Evolutionary conservation across 768 basidiomycete species (phyloP), one percentile per base, ranked within the genome.

Genomic region (Lentinula detonsa): DNA sequence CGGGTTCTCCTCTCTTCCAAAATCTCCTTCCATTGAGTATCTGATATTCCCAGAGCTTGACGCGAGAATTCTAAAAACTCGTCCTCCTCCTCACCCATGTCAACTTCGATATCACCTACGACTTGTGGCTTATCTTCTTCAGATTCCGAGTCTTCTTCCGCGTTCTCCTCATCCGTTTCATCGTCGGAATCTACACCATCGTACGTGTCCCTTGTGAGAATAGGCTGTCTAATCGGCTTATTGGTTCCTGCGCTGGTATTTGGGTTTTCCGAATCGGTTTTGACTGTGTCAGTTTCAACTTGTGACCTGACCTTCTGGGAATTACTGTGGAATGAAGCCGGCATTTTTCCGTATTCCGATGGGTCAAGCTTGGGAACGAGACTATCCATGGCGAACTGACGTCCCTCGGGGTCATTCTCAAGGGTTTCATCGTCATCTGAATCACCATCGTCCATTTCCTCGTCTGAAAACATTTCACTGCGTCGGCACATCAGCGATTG

Each of bases 21-120:
- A 52, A 99, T 98, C n/a, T 85, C 83, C 15, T 80, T 74, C 93
- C 95, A 98, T 71, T 93, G 88, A n/a, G 85, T 85, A 64, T 95
- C 88, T 46, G 80, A 83, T 63, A 99, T 90, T 1, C 97, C 97
- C 39, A 98, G 76, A 4, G 91, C 85, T 67, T 98, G 92, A 50
- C 93, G 85, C 11, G 97, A 91, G 72, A 99, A 99, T 73, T 93
- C 90, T 34, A 99, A 74, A 65, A 98, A 99, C 65, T 97, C 96
- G 66, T 91, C 93, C 73, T 93, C 85, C 73, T 99, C 97, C 66
- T 92, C 88, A 1, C 79, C 84, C 93, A 98, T 96, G 65, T 97
- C 89, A 37, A 95, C 81, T 66, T 95, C 94, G 3, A 93, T 74
- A 21, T 94, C 90, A 15, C 88, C 91, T 1, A 91, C 85, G 3